Percentiles rank a stretch among this genome's conserved stretches.
Conservation (phyloP, 192 early-diverging fungal species). For the Ambispora gerdemannii region DNA sequence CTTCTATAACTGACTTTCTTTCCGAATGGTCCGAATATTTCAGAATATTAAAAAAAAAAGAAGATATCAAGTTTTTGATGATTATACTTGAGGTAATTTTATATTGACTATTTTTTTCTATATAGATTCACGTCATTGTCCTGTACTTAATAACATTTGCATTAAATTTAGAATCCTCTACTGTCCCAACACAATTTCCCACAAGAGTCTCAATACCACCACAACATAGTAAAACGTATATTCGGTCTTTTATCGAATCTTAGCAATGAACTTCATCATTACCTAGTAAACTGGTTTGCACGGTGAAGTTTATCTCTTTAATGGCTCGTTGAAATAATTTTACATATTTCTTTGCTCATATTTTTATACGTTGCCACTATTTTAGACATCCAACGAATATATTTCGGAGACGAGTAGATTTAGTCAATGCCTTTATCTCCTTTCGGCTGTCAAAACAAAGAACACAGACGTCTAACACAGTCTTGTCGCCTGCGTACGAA, state of each 20-base stretch:
- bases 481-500: slow-evolving; percentile 53
- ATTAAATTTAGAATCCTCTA: slow-evolving; percentile 65
- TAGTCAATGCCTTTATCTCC: slow-evolving; percentile 85
- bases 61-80: slow-evolving; percentile 79
- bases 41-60: slow-evolving; percentile 43
- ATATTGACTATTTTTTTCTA: background rate
- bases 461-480: slow-evolving; percentile 20
- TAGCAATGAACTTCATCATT: slow-evolving; percentile 81
- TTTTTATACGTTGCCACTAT: slow-evolving; percentile 8
- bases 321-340: background rate
- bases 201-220: slow-evolving; percentile 79
- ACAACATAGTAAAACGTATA: slow-evolving; percentile 76
- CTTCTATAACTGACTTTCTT: slow-evolving; percentile 6
- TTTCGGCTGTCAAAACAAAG: slow-evolving; percentile 71
- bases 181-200: slow-evolving; percentile 70
- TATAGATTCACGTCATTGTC: slow-evolving; percentile 16
- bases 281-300: slow-evolving; percentile 80
- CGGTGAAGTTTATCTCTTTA: slow-evolving; percentile 41
- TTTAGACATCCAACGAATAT: slow-evolving; percentile 51
- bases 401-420: slow-evolving; percentile 69
- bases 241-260: slow-evolving; percentile 82
- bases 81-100: slow-evolving; percentile 75
- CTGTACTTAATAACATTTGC: slow-evolving; percentile 1
- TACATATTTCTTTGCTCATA: background rate
- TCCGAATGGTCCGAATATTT: background rate